These are phyloP conservation scores for Irpex sp. DNA, from an alignment of 1,284 basidiomycete genomes.

Conservation along the genomic window DNA sequence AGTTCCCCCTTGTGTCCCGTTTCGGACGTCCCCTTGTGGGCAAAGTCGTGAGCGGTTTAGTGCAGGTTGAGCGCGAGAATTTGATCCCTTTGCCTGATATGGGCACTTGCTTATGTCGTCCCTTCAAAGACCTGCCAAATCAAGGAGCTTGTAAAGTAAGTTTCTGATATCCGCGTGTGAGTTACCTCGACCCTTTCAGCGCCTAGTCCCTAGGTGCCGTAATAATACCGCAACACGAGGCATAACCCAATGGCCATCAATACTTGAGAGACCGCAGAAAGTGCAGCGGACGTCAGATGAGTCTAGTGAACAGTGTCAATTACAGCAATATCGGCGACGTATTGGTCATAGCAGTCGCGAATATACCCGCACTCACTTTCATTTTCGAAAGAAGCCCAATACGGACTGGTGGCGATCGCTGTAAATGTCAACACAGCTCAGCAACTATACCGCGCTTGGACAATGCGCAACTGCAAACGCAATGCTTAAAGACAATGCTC, in stretches of 20 bases:
- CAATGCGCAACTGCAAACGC: neutral
- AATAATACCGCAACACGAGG: conserved; percentile 3
- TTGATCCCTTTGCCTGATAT: conserved; percentile 3
- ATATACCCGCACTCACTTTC: neutral
- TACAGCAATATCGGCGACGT: neutral
- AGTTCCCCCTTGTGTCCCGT: conserved; percentile 10
- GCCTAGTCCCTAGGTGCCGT: neutral
- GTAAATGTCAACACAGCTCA: neutral
- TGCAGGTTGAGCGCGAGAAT: neutral
- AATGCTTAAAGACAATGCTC: neutral
- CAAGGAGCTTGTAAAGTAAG: neutral
- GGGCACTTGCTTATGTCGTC: conserved; percentile 12
- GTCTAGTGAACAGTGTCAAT: neutral
- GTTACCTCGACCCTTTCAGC: conserved; percentile 2
- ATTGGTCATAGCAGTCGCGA: neutral
- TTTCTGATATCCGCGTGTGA: conserved; percentile 4
- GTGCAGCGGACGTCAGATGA: neutral
- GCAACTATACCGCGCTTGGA: neutral
- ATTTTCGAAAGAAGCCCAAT: neutral
- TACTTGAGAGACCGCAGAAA: neutral
- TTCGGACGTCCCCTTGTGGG: conserved; percentile 13
- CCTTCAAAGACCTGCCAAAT: conserved; percentile 1
- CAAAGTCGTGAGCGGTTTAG: conserved; percentile 7
- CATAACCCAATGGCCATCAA: neutral
- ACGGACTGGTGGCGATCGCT: neutral